Evolutionary conservation across 1,284 basidiomycete genomes (phyloP).

Genomic region (Polyporus tsugae): DNA sequence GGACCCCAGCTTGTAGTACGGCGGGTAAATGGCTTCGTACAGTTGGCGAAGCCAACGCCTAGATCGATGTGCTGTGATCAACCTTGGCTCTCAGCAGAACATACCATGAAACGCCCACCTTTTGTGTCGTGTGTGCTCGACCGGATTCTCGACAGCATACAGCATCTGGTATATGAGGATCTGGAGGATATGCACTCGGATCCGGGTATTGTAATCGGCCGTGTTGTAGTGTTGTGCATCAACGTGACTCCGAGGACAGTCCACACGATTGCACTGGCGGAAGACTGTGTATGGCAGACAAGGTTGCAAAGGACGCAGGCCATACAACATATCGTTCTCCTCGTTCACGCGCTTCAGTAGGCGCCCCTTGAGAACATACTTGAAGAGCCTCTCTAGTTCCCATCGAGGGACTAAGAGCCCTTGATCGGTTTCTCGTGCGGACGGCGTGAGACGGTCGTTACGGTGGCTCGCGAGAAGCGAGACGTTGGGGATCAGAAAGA

Average conservation of each 20-base stretch:
- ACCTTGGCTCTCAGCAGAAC: too few species aligned
- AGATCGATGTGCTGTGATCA: background rate
- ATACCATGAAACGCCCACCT: conserved; percentile 33
- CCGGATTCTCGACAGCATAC: conserved; percentile 35
- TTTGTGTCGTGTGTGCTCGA: conserved; percentile 24
- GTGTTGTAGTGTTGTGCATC: conserved; percentile 35
- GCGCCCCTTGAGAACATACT: conserved; percentile 36
- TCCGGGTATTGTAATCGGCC: conserved; percentile 47
- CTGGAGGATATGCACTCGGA: conserved; percentile 57
- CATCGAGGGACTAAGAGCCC: conserved; percentile 24
- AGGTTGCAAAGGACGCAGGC: conserved; percentile 46
- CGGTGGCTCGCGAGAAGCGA: conserved; percentile 34
- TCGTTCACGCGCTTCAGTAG: conserved; percentile 43
- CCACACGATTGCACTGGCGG: conserved; percentile 44
- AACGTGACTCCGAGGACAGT: conserved; percentile 52
- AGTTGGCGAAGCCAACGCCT: conserved; percentile 38
- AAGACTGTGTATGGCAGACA: conserved; percentile 49
- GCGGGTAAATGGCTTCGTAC: conserved; percentile 37
- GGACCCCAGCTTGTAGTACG: conserved; percentile 35
- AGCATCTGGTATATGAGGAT: conserved; percentile 52
- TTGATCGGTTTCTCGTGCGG: conserved; percentile 17
- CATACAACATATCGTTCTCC: conserved; percentile 47
- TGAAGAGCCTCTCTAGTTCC: conserved; percentile 34
- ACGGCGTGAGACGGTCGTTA: conserved; percentile 13
- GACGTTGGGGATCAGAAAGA: conserved; percentile 37